Conservation (phyloP, 1,284 basidiomycete species). For the Leccinum pseudoinsigne region DNA sequence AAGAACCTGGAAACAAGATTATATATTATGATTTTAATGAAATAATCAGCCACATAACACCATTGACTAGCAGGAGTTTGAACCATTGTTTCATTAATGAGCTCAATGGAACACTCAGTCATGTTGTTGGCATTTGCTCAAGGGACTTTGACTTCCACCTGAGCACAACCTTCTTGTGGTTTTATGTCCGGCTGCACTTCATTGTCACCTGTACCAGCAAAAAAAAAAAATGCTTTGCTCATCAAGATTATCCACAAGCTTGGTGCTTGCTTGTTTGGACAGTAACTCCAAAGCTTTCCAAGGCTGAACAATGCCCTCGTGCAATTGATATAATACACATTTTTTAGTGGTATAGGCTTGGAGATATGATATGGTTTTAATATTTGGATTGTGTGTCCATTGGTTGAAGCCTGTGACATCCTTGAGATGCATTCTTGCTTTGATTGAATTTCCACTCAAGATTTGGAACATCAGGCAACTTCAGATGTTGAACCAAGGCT, state of each 20-base stretch:
- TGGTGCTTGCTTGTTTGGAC: accelerated
- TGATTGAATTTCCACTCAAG: not conserved
- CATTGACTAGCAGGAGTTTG: conserved; percentile 1
- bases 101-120: accelerated
- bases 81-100: conserved; percentile 5
- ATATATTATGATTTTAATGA: not conserved
- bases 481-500: not conserved
- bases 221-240: conserved; percentile 11
- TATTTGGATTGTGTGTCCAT: not conserved
- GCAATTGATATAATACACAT: conserved; percentile 14
- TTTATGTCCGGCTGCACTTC: not conserved
- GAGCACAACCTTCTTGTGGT: conserved; percentile 8
- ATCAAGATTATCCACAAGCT: not conserved
- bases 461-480: not conserved
- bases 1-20: conserved; percentile 7
- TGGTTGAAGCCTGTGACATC: conserved; percentile 7
- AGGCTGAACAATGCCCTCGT: conserved; percentile 2
- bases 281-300: not conserved
- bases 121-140: not conserved
- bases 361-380: conserved; percentile 2
- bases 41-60: conserved; percentile 5
- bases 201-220: not conserved
- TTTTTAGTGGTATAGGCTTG: conserved; percentile 21
- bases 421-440: conserved; percentile 16
- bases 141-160: conserved; percentile 5